Conservation (phyloP, 2,329 filamentous ascomycete genomes). For the Scedosporium minutisporum region DNA sequence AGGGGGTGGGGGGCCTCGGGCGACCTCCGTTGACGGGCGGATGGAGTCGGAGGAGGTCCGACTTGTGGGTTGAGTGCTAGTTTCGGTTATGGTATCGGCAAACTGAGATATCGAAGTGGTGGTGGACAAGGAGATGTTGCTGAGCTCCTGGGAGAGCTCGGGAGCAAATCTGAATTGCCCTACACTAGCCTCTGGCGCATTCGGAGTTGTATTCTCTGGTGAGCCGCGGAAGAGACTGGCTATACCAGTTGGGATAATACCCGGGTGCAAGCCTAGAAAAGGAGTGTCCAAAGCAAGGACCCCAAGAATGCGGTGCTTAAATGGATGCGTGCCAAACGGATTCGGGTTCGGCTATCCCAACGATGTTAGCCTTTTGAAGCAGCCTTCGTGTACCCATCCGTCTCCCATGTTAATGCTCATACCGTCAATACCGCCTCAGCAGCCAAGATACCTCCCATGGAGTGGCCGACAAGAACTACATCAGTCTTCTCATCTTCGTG, state of each 20-base stretch:
- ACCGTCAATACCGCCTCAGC: slow-evolving; percentile 67
- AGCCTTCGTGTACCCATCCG: background rate
- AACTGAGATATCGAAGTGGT: background rate
- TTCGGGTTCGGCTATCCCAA: slow-evolving; percentile 21
- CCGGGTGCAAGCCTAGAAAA: slow-evolving; percentile 80
- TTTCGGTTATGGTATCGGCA: background rate
- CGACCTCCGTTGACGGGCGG: background rate
- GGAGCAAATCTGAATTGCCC: background rate
- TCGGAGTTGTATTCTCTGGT: slow-evolving; percentile 13
- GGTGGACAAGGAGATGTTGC: background rate
- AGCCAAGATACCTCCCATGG: slow-evolving; percentile 77
- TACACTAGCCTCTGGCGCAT: background rate
- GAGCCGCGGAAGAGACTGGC: slow-evolving; percentile 60
- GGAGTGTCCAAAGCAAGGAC: slow-evolving; percentile 78
- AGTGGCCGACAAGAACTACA: slow-evolving; percentile 75
- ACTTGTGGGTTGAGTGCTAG: background rate
- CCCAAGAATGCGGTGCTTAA: slow-evolving; percentile 70
- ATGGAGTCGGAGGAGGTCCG: slow-evolving; percentile 7
- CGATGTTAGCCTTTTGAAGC: background rate
- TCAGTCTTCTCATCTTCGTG: slow-evolving; percentile 68
- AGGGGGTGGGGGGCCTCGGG: slow-evolving; percentile 2
- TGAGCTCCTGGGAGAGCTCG: background rate
- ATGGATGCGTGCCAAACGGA: slow-evolving; percentile 27
- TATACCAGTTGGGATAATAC: slow-evolving; percentile 73
- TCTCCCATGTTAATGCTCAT: slow-evolving; percentile 7